A percentile compares a stretch with the other conserved stretches of the same genome.
These are phyloP conservation scores for Fusarium palustre DNA, from an alignment of 2,329 filamentous ascomycete genomes.

Conservation along the genomic window DNA sequence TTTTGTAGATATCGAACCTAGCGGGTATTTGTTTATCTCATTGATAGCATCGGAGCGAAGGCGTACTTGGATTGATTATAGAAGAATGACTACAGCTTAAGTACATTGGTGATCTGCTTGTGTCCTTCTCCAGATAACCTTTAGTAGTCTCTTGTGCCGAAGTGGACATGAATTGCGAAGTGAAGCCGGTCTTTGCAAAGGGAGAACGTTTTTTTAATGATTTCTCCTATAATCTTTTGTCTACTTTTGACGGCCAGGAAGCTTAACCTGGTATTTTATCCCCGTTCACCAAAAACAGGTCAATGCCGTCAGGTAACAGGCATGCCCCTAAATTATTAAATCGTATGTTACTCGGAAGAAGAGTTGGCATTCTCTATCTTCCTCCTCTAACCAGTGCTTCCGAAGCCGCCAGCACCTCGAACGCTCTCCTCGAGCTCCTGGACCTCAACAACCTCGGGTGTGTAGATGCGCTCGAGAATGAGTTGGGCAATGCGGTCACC, in stretches of 20 bases:
- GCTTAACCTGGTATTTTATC: background rate
- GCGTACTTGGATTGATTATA: conserved; percentile 46
- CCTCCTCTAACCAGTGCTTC: conserved; percentile 75
- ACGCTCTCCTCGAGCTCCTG: conserved; percentile 90
- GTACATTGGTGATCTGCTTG: background rate
- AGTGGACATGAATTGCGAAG: background rate
- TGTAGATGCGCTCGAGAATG: conserved; percentile 93
- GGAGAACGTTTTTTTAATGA: background rate
- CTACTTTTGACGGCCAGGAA: background rate
- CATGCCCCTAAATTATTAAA: conserved; percentile 22
- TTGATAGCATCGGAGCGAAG: conserved; percentile 46
- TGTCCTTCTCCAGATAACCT: background rate
- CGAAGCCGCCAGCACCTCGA: conserved; percentile 89
- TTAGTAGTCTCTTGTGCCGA: background rate
- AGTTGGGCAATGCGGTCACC: conserved; percentile 95
- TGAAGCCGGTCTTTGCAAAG: background rate
- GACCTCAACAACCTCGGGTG: conserved; percentile 91
- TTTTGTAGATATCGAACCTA: conserved; percentile 43
- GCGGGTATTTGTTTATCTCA: conserved; percentile 37
- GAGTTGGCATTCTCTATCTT: conserved; percentile 4
- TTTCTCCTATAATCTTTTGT: background rate
- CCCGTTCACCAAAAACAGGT: background rate
- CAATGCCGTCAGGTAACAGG: background rate
- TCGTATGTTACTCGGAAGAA: conserved; percentile 12
- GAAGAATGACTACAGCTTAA: conserved; percentile 1